Base-by-base conservation (phyloP, 2,329 filamentous ascomycete species). In the Sporothrix schenckii region DNA sequence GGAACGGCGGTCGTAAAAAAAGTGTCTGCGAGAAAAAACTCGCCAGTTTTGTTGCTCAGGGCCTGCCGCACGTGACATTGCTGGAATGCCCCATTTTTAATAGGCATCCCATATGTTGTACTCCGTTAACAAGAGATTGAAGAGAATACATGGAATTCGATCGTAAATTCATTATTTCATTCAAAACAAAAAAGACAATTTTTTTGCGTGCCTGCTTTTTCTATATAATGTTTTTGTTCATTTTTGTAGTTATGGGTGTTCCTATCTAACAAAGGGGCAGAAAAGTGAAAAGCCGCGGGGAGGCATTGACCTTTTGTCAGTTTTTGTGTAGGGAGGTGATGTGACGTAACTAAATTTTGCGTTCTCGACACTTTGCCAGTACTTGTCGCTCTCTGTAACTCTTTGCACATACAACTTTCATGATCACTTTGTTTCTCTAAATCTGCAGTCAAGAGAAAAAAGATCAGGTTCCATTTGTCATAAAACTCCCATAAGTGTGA, bases 221-320 rank as follows among this genome's bases (percentile, higher is more conserved):
- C 30, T 60, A 60, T n/a, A 58, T 58, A 58, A 58, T 61, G 24
- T 61, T 60, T 60, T 60, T 41, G 56, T 61, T 24, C 4, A 44
- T 61, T 61, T 44, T 44, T 44, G 4, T 13, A 44, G 34, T 44
- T 44, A 44, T 44, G 34, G 4, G 34, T 34, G 19, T 24, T 47
- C 16, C 19, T 47, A 47, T 47, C 58, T 47, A 47, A 47, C 21
- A 41, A 19, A 34, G 56, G 56, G n/a, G 14, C 1, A 58, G 27
- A 58, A 34, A n/a, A 19, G 3, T n/a, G 4, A 19, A 19, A 4
- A 2, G 16, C n/a, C 9, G 24, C 24, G 24, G 24, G 16, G 47
- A 16, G 19, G n/a, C 19, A 16, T 58, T 30, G 54, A 24, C 30
- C 24, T 47, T 58, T 39, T n/a, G 54, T 30, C 27, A 4, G 53